Evolutionary conservation across 305 asterid genomes (phyloP).

Genomic region (Striga hermonthica): DNA sequence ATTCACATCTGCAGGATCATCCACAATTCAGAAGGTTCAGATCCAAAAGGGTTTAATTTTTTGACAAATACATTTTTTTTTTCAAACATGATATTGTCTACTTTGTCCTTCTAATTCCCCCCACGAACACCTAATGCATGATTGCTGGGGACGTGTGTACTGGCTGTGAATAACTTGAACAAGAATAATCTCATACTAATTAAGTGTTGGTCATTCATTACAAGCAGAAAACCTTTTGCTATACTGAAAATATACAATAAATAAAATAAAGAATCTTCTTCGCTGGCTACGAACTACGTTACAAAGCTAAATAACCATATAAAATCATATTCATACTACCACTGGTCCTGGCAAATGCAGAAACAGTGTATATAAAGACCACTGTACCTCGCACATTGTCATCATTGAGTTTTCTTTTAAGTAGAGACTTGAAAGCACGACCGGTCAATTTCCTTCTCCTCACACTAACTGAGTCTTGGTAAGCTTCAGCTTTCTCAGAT

Average conservation of each 20-base stretch:
- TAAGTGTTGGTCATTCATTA: too few relatives aligned
- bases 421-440: conserved; percentile 36
- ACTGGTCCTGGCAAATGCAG: not conserved
- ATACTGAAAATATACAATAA: too few relatives aligned
- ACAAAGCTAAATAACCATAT: not conserved
- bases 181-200: conserved; percentile 14
- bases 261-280: not conserved
- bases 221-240: too few relatives aligned
- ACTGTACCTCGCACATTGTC: conserved; percentile 39
- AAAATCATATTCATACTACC: too few relatives aligned
- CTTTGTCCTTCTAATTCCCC: conserved; percentile 31
- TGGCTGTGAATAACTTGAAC: not conserved
- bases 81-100: conserved; percentile 29
- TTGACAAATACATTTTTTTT: not conserved
- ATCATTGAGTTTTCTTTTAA: conserved; percentile 26
- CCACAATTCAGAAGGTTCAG: not conserved
- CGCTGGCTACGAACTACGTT: not conserved
- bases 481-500: conserved; percentile 34
- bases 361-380: conserved; percentile 17
- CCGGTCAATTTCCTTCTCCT: conserved; percentile 45
- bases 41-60: not conserved
- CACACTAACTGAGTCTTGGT: conserved; percentile 31
- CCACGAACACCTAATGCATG: conserved; percentile 33
- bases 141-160: conserved; percentile 9
- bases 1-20: not conserved